Conservation (phyloP, 257 asterid species). For the Ehretia macrophylla region DNA sequence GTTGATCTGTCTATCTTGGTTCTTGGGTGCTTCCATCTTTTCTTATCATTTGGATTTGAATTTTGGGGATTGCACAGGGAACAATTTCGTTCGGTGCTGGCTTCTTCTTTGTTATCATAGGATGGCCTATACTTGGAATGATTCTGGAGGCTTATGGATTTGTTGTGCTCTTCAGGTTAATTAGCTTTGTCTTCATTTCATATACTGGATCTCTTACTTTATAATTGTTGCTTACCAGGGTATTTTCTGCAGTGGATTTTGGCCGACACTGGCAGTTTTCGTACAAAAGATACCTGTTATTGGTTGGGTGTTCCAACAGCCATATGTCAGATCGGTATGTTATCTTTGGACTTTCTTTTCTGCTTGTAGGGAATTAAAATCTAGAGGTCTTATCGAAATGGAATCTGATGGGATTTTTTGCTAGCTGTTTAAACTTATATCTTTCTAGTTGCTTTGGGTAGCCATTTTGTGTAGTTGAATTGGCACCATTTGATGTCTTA, state of each 20-base stretch:
- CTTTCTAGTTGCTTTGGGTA: too few relatives aligned
- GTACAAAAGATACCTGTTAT: slow-evolving; percentile 87
- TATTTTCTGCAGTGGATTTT: slow-evolving; percentile 77
- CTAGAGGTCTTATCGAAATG: too few relatives aligned
- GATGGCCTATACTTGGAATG: slow-evolving; percentile 96
- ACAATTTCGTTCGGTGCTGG: slow-evolving; percentile 74
- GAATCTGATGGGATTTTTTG: too few relatives aligned
- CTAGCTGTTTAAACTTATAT: too few relatives aligned
- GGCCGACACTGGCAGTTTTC: slow-evolving; percentile 94
- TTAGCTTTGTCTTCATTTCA: not conserved
- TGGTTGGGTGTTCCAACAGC: slow-evolving; percentile 95
- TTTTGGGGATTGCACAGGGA: slow-evolving; percentile 48
- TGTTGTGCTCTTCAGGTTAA: slow-evolving; percentile 86
- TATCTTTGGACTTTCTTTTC: not conserved
- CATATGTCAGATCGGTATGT: slow-evolving; percentile 85
- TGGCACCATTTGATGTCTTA: too few relatives aligned
- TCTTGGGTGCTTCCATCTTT: not conserved
- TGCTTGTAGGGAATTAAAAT: not conserved
- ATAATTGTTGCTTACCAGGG: slow-evolving; percentile 10
- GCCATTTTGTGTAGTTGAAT: too few relatives aligned
- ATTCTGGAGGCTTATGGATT: slow-evolving; percentile 93
- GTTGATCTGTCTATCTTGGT: not conserved
- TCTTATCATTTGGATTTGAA: slow-evolving; percentile 4
- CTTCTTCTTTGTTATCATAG: slow-evolving; percentile 78
- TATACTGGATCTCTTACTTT: slow-evolving; percentile 6